Conservation (phyloP, 306 rosid genomes). For the Mimosa pudica region DNA sequence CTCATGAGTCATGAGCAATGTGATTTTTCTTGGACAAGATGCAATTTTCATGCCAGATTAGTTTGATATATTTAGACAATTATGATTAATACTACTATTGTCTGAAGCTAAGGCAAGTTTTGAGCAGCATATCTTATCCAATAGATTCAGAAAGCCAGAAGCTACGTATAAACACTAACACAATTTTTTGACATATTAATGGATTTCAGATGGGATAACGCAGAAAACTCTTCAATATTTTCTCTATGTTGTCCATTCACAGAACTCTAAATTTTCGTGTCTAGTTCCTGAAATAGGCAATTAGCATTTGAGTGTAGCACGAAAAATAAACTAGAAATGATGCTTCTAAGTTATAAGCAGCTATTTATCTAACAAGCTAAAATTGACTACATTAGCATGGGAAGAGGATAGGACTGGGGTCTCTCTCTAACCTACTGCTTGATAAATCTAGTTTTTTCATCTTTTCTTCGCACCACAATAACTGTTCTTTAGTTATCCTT, state of each 20-base stretch:
- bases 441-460: slow-evolving; percentile 72
- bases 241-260: background rate
- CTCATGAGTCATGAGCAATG: background rate
- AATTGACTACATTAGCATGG: slow-evolving; percentile 56
- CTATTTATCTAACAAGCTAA: background rate
- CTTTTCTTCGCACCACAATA: slow-evolving; percentile 95
- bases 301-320: slow-evolving; percentile 5
- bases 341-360: slow-evolving; percentile 8
- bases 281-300: slow-evolving; percentile 4
- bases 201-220: background rate
- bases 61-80: too few species aligned
- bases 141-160: too few species aligned
- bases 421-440: slow-evolving; percentile 72
- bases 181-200: slow-evolving; percentile 17
- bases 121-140: too few species aligned
- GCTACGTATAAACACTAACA: background rate
- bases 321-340: background rate
- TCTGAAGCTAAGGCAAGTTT: too few species aligned
- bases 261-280: slow-evolving; percentile 8
- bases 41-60: background rate
- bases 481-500: slow-evolving; percentile 71
- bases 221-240: background rate
- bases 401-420: slow-evolving; percentile 79
- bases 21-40: background rate
- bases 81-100: too few species aligned